A percentile compares a stretch with the other conserved stretches of the same genome.
Conservation (phyloP, 257 asterid genomes). For the Primulina eburnea region DNA sequence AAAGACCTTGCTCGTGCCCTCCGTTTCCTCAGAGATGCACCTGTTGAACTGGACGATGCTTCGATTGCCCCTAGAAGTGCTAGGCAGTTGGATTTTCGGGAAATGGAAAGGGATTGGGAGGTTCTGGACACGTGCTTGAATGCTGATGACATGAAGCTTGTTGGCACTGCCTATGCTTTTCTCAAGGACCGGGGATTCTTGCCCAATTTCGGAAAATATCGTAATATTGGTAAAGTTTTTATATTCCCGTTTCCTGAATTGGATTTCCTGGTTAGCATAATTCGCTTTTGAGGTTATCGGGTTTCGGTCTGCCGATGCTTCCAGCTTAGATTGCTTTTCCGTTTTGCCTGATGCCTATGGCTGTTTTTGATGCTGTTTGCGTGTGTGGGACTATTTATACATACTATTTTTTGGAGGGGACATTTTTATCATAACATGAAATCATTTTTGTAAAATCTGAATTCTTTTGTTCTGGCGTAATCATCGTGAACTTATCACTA, state of each 20-base stretch:
- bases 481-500: too few relatives aligned
- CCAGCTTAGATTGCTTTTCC: background rate
- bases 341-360: background rate
- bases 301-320: too few relatives aligned
- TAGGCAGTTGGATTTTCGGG: constrained; percentile 27
- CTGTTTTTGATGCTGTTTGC: background rate
- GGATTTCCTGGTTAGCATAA: background rate
- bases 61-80: constrained; percentile 20
- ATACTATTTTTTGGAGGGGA: background rate
- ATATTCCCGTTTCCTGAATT: background rate
- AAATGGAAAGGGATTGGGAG: constrained; percentile 67
- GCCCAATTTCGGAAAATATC: constrained; percentile 67
- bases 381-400: background rate
- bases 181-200: constrained; percentile 62
- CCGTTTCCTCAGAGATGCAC: constrained; percentile 52
- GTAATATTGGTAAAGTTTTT: constrained; percentile 57
- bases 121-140: constrained; percentile 84
- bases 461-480: background rate
- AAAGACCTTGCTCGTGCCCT: constrained; percentile 93
- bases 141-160: constrained; percentile 96
- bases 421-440: background rate
- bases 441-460: background rate
- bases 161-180: constrained; percentile 67
- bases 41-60: constrained; percentile 26
- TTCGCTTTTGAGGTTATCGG: too few relatives aligned